phyloP scores from a whole-genome alignment of 1,139 yeast genomes.

The Diutina catenulata region DNA sequence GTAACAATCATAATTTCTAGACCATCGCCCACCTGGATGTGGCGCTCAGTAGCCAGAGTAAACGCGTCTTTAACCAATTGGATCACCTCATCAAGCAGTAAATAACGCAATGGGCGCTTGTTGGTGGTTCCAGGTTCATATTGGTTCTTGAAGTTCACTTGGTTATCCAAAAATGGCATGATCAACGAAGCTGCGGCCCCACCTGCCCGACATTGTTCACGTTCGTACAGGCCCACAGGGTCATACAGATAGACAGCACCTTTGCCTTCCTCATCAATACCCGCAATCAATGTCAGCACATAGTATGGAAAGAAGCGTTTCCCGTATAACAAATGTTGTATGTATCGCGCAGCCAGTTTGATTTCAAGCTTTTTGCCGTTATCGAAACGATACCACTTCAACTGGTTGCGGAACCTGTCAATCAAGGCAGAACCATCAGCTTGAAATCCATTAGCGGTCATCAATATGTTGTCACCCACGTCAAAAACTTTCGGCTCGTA shows the following conservation, averaged over 20 bases:
- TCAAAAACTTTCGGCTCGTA: slow-evolving; percentile 84
- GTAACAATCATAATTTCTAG: slow-evolving; percentile 84
- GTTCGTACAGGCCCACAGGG: slow-evolving; percentile 95
- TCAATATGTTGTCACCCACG: slow-evolving; percentile 77
- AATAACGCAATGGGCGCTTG: slow-evolving; percentile 48
- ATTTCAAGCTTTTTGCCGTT: slow-evolving; percentile 56
- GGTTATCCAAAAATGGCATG: slow-evolving; percentile 96
- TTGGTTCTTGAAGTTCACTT: slow-evolving; percentile 91
- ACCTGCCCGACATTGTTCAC: slow-evolving; percentile 96
- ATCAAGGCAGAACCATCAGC: slow-evolving; percentile 89
- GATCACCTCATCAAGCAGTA: slow-evolving; percentile 75
- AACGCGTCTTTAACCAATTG: slow-evolving; percentile 87
- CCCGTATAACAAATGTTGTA: slow-evolving; percentile 83
- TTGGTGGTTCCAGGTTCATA: slow-evolving; percentile 61
- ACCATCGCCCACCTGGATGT: slow-evolving; percentile 96
- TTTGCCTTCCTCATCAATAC: slow-evolving; percentile 86
- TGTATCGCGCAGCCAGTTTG: slow-evolving; percentile 75
- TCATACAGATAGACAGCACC: slow-evolving; percentile 95
- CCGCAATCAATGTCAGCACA: slow-evolving; percentile 90
- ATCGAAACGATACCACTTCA: slow-evolving; percentile 91
- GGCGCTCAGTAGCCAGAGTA: slow-evolving; percentile 94
- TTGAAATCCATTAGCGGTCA: slow-evolving; percentile 93
- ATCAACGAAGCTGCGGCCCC: slow-evolving; percentile 95
- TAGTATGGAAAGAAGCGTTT: slow-evolving; percentile 96
- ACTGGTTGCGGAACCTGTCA: slow-evolving; percentile 60